phyloP scores from a whole-genome alignment of 139 green algal genomes.

The Coelastrella sp. region DNA sequence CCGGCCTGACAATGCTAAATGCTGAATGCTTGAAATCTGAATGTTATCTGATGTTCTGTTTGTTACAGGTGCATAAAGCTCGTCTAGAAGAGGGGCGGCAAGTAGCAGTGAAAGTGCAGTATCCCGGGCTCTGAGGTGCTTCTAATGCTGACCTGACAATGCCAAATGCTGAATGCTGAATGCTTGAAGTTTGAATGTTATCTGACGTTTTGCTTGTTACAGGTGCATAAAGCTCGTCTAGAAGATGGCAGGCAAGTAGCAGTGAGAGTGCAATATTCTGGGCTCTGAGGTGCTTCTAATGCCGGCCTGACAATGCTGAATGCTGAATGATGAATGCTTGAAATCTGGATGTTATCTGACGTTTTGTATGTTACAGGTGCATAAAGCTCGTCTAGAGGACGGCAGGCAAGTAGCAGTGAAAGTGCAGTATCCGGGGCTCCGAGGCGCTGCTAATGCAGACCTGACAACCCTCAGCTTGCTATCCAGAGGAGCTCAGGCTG shows the following conservation, averaged over 20 bases:
- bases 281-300: conserved; percentile 67
- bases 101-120: too few relatives aligned
- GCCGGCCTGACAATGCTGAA: conserved; percentile 80
- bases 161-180: too few relatives aligned
- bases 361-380: not conserved
- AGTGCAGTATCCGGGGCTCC: conserved; percentile 83
- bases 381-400: conserved; percentile 35
- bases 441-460: conserved; percentile 73
- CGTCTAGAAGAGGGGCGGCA: too few relatives aligned
- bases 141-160: too few relatives aligned
- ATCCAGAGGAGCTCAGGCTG: conserved; percentile 21
- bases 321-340: not conserved
- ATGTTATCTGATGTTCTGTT: too few relatives aligned
- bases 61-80: not conserved
- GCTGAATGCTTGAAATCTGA: too few relatives aligned
- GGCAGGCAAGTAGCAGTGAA: conserved; percentile 82
- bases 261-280: conserved; percentile 88
- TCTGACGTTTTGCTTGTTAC: not conserved
- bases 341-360: not conserved
- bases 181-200: too few relatives aligned
- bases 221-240: conserved; percentile 43
- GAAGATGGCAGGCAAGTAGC: conserved; percentile 66
- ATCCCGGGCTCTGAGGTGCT: conserved; percentile 42
- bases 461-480: conserved; percentile 73
- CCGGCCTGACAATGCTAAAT: too few relatives aligned